Base-by-base conservation (phyloP, 495 filamentous ascomycete species). In the Hypoxylon lienhwacheense region DNA sequence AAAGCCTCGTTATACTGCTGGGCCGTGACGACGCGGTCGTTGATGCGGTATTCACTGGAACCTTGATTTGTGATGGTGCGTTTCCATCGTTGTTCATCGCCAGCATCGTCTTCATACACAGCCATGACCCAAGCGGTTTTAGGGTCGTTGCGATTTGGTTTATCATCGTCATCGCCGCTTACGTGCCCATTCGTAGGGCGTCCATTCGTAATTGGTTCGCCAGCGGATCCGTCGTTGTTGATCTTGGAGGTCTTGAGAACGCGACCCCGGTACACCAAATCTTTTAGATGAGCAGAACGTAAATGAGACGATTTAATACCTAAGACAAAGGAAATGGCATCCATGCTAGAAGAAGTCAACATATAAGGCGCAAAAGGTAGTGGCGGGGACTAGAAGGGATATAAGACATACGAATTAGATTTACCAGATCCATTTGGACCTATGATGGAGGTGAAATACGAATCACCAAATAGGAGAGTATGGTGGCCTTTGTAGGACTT, bases 351-450 rank as follows among this genome's bases (percentile, higher is more conserved):
- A 20, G n/a, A 12, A 26, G 35, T 41, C 5, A 53, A 14, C 6
- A 55, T 17, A 40, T 19, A 28, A 29, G 40, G 49, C 35, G 49
- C 34, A 20, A 11, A 4, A 22, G n/a, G n/a, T n/a, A n/a, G n/a
- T n/a, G n/a, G 7, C 5, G 6, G 32, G 20, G 10, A 10, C 14
- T n/a, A 29, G 7, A 43, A 34, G 19, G 8, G 36, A 3, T 14
- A 21, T 17, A 29, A 45, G 20, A 79, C 86, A 68, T 72, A 96
- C 91, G 92, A 97, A 68, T 99, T 99, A n/a, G 95, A 97, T 73
- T 99, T 99, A 22, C 93, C 93, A 37, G 95, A 97, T 73, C 93
- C 93, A 88, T 99, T 99, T 62, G 93, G 93, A 12, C 93, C 93
- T 65, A 99, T 96, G 66, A 99, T 96, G 20, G 93, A 99, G 33